Evolutionary conservation across 2,329 filamentous ascomycete species (phyloP).

Genomic region (Coleophoma cylindrospora): DNA sequence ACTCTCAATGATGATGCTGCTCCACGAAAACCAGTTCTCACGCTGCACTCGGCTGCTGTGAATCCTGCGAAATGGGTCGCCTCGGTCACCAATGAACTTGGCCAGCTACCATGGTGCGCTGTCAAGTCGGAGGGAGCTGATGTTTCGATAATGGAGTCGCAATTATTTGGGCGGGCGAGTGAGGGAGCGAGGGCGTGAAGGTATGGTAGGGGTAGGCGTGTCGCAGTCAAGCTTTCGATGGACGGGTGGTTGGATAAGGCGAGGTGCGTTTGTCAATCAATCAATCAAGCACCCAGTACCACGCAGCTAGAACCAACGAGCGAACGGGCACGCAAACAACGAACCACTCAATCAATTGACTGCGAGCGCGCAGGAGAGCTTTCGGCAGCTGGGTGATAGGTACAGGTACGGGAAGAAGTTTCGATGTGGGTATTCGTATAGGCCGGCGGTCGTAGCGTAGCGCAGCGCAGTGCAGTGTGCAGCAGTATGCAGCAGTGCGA

Average conservation of each 20-base stretch:
- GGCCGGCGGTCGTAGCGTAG: no score
- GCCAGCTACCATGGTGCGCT: slow-evolving; percentile 40
- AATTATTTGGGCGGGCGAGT: background rate
- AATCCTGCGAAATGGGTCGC: slow-evolving; percentile 20
- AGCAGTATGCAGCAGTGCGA: no score
- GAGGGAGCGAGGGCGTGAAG: background rate
- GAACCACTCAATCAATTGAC: no score
- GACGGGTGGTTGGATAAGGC: background rate
- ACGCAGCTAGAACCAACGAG: no score
- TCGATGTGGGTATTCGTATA: no score
- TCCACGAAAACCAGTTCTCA: slow-evolving; percentile 3
- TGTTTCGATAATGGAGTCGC: slow-evolving; percentile 5
- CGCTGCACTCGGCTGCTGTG: background rate
- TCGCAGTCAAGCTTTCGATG: background rate
- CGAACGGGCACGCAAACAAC: no score
- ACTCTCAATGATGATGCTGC: background rate
- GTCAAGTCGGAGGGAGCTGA: slow-evolving; percentile 11
- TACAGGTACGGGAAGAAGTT: no score
- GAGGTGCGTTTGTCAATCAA: no score
- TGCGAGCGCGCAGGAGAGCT: no score
- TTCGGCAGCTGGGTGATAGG: no score
- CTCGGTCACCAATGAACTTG: slow-evolving; percentile 31
- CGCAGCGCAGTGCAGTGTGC: no score
- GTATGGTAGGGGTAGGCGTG: slow-evolving; percentile 1
- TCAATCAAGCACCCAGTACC: no score